Base-by-base conservation (phyloP, 345 rosid species). In the Brassica cretica region DNA sequence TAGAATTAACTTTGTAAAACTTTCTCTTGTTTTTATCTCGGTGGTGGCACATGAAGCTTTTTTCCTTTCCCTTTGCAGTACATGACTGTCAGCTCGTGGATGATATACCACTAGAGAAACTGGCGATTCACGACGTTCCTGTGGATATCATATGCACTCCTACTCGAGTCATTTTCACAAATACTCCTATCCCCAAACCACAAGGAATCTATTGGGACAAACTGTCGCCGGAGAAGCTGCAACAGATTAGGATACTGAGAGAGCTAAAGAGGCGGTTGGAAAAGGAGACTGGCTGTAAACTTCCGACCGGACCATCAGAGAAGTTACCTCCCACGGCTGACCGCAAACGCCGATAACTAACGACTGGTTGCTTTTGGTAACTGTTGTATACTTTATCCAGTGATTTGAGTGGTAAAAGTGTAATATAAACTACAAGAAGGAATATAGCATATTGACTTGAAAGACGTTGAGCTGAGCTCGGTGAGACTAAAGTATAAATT, bases 81-180 rank as follows among this genome's bases (percentile, higher is more conserved):
- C 97, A 94, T 37, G 97, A 94, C 56, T 90, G 91, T 77, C 96
- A 91, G 77, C 80, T 94, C 27, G 88, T 87, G 59, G 96, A 91
- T 55, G 98, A 91, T 82, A 89, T 94, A 80, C 93, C 92, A 0
- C 80, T 84, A 0, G 96, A 90, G 89, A 94, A 94, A 76, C 76
- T 92, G 64, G 83, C 91, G 81, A 76, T 92, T 81, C 97, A 90
- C 63, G 98, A 94, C 59, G 98, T 94, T 76, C 93, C 96, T 12
- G 96, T 94, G 35, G 97, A 94, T 84, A 87, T 94, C 73, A 84
- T 94, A 68, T 92, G 97, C 85, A 90, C 97, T 70, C 92, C 98
- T 58, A 86, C 88, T 30, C 89, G 83, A 81, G 88, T 94, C 77
- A 89, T 94, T 68, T 89, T 85, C 75, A 88, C 97, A 4, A 85